Percentiles rank a stretch among this genome's conserved stretches.
These are phyloP conservation scores for Casaregolazyma suthepensis DNA, from an alignment of 1,139 yeast genomes.

Conservation along the genomic window DNA sequence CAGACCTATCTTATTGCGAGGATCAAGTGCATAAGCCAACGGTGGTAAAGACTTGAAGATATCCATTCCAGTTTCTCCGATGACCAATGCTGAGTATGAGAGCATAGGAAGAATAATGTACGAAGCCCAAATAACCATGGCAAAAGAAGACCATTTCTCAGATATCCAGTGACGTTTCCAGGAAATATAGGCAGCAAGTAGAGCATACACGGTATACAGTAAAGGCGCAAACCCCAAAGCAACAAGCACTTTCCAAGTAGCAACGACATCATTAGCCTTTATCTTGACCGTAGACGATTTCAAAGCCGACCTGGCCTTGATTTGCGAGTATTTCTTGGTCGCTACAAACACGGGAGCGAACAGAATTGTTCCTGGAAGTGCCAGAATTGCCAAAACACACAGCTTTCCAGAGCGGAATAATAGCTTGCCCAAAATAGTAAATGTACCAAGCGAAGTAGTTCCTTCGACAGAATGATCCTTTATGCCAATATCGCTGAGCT, in stretches of 20 bases:
- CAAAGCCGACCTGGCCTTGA: conserved; percentile 72
- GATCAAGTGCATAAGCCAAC: conserved; percentile 59
- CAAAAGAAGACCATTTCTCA: conserved; percentile 14
- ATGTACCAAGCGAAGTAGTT: conserved; percentile 47
- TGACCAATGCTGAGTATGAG: conserved; percentile 79
- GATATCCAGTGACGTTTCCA: conserved; percentile 21
- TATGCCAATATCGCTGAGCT: conserved; percentile 60
- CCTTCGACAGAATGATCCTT: conserved; percentile 85
- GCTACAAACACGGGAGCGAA: conserved; percentile 83
- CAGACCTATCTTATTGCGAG: conserved; percentile 44
- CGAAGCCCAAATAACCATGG: conserved; percentile 41
- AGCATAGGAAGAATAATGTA: conserved; percentile 59
- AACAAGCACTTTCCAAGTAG: conserved; percentile 92
- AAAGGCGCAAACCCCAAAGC: conserved; percentile 86
- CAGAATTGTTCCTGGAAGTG: conserved; percentile 78
- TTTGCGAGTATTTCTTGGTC: conserved; percentile 63
- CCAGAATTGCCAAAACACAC: conserved; percentile 48
- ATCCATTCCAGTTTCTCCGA: conserved; percentile 93
- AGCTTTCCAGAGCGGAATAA: conserved; percentile 51
- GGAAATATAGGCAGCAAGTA: conserved; percentile 48
- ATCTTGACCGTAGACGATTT: conserved; percentile 88
- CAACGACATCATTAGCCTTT: conserved; percentile 85
- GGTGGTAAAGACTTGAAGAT: conserved; percentile 79
- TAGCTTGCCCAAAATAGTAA: conserved; percentile 43
- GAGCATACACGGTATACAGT: conserved; percentile 72